Evolutionary conservation across 2,329 filamentous ascomycete species (phyloP).

Genomic region (Stachybotrys echinatus): DNA sequence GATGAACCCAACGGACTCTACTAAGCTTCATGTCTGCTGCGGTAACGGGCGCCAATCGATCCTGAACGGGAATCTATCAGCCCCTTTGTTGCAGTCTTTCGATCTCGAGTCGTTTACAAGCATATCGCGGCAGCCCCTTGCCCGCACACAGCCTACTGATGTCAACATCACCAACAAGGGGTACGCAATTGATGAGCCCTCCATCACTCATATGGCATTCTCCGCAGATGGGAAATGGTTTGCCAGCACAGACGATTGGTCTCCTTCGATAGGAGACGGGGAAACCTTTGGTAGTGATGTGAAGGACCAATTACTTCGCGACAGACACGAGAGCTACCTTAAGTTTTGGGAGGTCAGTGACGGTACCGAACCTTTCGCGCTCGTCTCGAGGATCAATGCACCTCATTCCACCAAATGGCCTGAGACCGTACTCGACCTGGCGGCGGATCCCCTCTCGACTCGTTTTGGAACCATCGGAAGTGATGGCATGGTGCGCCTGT

Average conservation of each 20-base stretch:
- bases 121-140: constrained; percentile 79
- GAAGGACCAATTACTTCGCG: constrained; percentile 40
- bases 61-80: constrained; percentile 45
- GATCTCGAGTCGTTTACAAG: constrained; percentile 76
- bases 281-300: constrained; percentile 33
- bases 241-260: constrained; percentile 88
- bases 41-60: constrained; percentile 54
- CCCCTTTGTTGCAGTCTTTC: constrained; percentile 71
- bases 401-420: constrained; percentile 61
- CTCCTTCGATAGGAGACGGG: constrained; percentile 65
- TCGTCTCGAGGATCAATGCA: constrained; percentile 77
- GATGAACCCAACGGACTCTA: constrained; percentile 57
- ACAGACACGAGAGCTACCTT: constrained; percentile 67
- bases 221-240: constrained; percentile 84
- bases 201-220: constrained; percentile 68
- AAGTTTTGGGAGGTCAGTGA: constrained; percentile 81
- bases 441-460: constrained; percentile 60
- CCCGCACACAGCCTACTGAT: constrained; percentile 81
- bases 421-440: constrained; percentile 65
- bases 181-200: constrained; percentile 68
- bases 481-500: constrained; percentile 73
- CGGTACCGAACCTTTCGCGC: constrained; percentile 56
- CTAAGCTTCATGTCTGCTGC: constrained; percentile 64
- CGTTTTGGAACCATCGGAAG: constrained; percentile 83
- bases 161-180: constrained; percentile 68